These are phyloP conservation scores for Maudiozyma serrabonitensis DNA, from an alignment of 805 yeast species.

Conservation along the genomic window DNA sequence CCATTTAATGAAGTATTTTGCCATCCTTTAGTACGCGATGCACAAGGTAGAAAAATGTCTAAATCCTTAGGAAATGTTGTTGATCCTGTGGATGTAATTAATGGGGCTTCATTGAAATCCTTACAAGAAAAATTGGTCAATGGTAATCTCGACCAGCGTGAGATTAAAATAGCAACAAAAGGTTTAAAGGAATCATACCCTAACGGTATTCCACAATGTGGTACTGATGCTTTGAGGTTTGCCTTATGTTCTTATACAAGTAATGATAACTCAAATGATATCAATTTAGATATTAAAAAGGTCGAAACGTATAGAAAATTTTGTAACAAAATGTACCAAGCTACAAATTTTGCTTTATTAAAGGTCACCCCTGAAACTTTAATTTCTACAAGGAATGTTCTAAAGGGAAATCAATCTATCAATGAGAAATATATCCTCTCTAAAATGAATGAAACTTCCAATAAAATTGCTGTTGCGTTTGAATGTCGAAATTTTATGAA, in stretches of 20 bases:
- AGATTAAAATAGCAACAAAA: conserved; percentile 69
- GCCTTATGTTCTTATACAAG: conserved; percentile 96
- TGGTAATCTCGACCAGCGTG: conserved; percentile 83
- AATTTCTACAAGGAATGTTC: conserved; percentile 56
- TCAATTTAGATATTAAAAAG: conserved; percentile 86
- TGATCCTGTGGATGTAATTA: conserved; percentile 88
- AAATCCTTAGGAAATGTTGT: conserved; percentile 93
- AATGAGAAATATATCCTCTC: conserved; percentile 94
- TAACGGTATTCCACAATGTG: conserved; percentile 95
- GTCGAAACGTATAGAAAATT: conserved; percentile 97
- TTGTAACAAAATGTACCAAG: conserved; percentile 98
- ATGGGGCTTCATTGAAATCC: conserved; percentile 68
- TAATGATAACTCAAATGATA: conserved; percentile 96
- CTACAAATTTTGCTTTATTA: conserved; percentile 88
- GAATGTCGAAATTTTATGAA: conserved; percentile 81
- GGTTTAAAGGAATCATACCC: conserved; percentile 87
- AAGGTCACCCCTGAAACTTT: conserved; percentile 74
- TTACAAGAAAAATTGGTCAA: conserved; percentile 61
- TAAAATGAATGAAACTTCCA: conserved; percentile 59
- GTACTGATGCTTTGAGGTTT: conserved; percentile 95
- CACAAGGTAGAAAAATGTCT: conserved; percentile 98
- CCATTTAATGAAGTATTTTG: conserved; percentile 96
- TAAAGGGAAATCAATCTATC: conserved; percentile 63
- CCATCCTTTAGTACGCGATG: conserved; percentile 96
- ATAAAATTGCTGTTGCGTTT: conserved; percentile 48